Evolutionary conservation across 495 filamentous ascomycete species (phyloP).

Genomic region (Penicillium cinerascens): DNA sequence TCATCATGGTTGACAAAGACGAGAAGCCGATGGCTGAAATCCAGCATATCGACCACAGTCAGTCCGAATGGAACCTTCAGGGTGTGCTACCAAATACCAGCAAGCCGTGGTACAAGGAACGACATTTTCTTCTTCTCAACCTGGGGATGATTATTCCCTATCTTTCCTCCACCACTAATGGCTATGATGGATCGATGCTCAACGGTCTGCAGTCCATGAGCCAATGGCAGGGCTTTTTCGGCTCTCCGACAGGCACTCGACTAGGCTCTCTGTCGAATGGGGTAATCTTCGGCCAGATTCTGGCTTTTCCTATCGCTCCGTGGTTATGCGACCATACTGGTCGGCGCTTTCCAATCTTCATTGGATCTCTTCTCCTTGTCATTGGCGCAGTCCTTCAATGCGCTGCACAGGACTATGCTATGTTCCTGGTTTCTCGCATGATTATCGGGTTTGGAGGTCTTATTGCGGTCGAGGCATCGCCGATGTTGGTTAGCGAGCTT

Average conservation of each 20-base stretch:
- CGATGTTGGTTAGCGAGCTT: conserved; percentile 30
- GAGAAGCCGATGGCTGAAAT: background rate
- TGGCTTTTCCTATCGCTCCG: conserved; percentile 17
- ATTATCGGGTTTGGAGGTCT: conserved; percentile 26
- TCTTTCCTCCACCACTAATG: conserved; percentile 14
- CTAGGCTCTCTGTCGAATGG: conserved; percentile 21
- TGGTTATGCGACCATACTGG: conserved; percentile 11
- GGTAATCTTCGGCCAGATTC: conserved; percentile 22
- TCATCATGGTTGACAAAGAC: background rate
- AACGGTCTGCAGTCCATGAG: conserved; percentile 27
- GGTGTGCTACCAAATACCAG: conserved; percentile 3
- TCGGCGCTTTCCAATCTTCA: conserved; percentile 17
- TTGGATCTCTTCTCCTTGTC: conserved; percentile 20
- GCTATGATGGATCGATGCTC: conserved; percentile 29
- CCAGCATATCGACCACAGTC: background rate
- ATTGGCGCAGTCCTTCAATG: conserved; percentile 20
- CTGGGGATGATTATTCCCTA: conserved; percentile 10
- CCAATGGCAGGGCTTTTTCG: conserved; percentile 22
- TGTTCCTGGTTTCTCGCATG: conserved; percentile 23
- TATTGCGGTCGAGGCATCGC: conserved; percentile 18
- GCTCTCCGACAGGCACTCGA: conserved; percentile 14
- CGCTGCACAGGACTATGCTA: conserved; percentile 20
- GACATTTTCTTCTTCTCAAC: conserved; percentile 10
- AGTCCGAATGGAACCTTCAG: conserved; percentile 8
- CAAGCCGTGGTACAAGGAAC: conserved; percentile 12